Evolutionary conservation across 1,284 basidiomycete genomes (phyloP), one percentile per base, ranked within the genome.

Genomic region (Microbotryomycetes sp.): DNA sequence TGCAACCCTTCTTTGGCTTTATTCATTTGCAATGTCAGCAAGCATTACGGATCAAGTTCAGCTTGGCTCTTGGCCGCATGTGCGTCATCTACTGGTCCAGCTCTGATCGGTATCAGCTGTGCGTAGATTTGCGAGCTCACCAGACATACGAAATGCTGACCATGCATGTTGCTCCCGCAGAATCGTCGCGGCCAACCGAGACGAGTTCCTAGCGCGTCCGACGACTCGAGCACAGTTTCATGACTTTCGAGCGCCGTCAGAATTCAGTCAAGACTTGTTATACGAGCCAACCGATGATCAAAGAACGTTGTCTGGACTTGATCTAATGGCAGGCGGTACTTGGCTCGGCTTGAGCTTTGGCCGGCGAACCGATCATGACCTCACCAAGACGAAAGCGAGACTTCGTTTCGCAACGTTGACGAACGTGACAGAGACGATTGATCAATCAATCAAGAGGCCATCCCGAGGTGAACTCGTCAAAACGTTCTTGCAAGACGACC

Each of bases 201-300:
- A 71, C 55, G 70, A 71, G 54, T 70, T 71, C 59, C 65, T 71
- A 30, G 58, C 60, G 1, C 56, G 70, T 1, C 67, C 70, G 3
- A 69, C 70, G 3, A 52, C 62, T 0, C 21, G 29, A 13, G 69
- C 60, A 6, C 57, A 54, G 4, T 71, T 61, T 60, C 69, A 67
- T 23, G 24, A 26, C 16, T 67, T 62, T 21, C 9, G 13, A 9
- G 27, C 18, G 35, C 9, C 35, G 7, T 7, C 11, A 13, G 13
- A 13, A 24, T 45, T 9, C 52, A 23, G 29, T 45, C 9, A 26
- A 26, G 11, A 45, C 11, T 28, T 45, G n/a, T 9, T 9, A n/a
- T 23, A 54, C 13, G 15, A 54, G 52, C 52, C 27, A 9, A n/a
- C 27, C 9, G 13, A 6, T 5, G 3, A 18, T 1, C 47, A 35